phyloP scores from a whole-genome alignment of 768 basidiomycete species.

The Artomyces pyxidatus region DNA sequence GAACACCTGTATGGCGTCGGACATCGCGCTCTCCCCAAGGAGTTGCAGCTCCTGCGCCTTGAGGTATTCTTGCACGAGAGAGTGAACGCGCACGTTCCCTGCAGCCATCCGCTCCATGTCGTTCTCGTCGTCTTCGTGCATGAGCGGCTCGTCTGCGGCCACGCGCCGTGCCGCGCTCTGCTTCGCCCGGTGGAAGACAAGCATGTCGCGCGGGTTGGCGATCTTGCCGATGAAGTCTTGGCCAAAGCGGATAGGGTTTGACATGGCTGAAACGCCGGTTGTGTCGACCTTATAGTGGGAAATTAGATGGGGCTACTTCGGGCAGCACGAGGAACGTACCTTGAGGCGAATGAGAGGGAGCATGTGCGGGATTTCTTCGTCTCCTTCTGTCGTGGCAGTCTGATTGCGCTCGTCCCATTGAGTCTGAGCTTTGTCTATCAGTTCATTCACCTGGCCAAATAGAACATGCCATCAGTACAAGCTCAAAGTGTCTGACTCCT shows the following conservation, averaged over 20 bases:
- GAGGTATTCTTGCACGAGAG: constrained; percentile 87
- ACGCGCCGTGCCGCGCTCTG: constrained; percentile 39
- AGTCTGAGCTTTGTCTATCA: constrained; percentile 72
- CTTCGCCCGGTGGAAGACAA: constrained; percentile 84
- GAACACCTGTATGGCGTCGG: constrained; percentile 88
- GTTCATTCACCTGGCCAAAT: constrained; percentile 56
- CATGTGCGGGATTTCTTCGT: constrained; percentile 58
- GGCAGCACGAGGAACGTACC: too few species aligned
- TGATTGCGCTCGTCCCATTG: constrained; percentile 74
- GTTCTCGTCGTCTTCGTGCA: constrained; percentile 27
- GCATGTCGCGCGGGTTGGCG: constrained; percentile 91
- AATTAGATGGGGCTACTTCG: too few species aligned
- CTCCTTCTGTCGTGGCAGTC: constrained; percentile 50
- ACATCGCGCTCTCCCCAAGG: constrained; percentile 84
- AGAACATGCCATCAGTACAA: background rate
- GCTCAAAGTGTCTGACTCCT: background rate
- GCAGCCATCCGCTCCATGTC: constrained; percentile 29
- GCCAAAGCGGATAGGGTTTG: constrained; percentile 94
- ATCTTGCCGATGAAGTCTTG: constrained; percentile 88
- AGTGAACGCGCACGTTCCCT: constrained; percentile 75
- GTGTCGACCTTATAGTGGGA: constrained; percentile 93
- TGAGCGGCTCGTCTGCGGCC: constrained; percentile 70
- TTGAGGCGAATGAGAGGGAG: constrained; percentile 84
- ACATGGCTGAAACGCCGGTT: constrained; percentile 82
- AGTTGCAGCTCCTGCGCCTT: constrained; percentile 90